These are phyloP conservation scores for Aspergillus olivimuriae DNA, from an alignment of 495 filamentous ascomycete genomes.

Conservation along the genomic window DNA sequence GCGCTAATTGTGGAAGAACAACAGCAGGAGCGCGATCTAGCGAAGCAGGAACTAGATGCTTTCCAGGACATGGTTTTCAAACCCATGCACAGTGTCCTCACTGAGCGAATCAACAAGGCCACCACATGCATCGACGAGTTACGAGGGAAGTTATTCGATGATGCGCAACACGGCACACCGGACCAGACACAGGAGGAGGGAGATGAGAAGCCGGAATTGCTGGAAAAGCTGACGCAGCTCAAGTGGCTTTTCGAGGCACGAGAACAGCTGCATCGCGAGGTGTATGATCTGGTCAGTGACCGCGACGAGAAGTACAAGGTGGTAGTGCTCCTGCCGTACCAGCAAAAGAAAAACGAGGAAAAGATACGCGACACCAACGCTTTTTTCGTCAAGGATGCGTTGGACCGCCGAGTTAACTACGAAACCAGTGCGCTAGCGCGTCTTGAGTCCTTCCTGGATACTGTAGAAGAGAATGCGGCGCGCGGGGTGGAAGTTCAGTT, in stretches of 20 bases:
- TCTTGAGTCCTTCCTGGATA: conserved; percentile 68
- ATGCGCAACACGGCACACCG: conserved; percentile 63
- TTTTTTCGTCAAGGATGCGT: conserved; percentile 76
- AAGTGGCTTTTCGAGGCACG: conserved; percentile 97
- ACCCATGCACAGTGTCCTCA: conserved; percentile 69
- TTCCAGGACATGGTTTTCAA: conserved; percentile 72
- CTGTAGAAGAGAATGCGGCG: conserved; percentile 78
- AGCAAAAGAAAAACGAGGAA: conserved; percentile 57
- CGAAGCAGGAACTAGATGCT: conserved; percentile 65
- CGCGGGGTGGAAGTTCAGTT: conserved; percentile 88
- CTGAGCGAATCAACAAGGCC: conserved; percentile 52
- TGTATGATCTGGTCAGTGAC: conserved; percentile 76
- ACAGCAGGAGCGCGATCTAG: conserved; percentile 51
- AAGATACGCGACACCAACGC: conserved; percentile 68
- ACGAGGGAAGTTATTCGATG: conserved; percentile 62
- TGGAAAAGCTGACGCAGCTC: conserved; percentile 87
- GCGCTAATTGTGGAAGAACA: conserved; percentile 58
- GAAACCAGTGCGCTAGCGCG: conserved; percentile 62
- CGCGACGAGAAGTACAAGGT: conserved; percentile 80
- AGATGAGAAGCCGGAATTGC: conserved; percentile 86
- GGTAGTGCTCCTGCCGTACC: conserved; percentile 75
- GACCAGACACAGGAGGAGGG: conserved; percentile 88
- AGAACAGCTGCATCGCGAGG: conserved; percentile 73
- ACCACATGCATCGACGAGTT: conserved; percentile 66
- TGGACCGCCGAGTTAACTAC: conserved; percentile 58